Base-by-base conservation (phyloP, 768 basidiomycete species). In the Dacryopinax spathularia region DNA sequence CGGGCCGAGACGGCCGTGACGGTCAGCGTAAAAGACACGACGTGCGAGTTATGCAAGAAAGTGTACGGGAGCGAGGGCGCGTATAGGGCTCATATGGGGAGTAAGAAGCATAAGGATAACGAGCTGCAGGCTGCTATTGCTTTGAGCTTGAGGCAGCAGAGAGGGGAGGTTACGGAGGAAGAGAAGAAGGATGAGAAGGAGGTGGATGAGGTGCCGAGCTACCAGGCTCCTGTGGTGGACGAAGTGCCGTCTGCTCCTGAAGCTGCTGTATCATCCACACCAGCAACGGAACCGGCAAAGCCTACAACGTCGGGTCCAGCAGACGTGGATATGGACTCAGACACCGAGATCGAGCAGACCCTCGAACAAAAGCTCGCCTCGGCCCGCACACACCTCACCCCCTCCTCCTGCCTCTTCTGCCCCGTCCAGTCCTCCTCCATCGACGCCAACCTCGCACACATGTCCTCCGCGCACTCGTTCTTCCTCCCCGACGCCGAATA, bases 401-500 rank as follows among this genome's bases (percentile, higher is more conserved):
- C 83, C 12, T 75, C 78, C 34, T 77, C 85, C 56, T 99, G 95
- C 72, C 86, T 99, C 62, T 99, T 98, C 79, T 99, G 96, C 76
- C 64, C 82, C 4, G 67, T 77, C 33, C 72, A 77, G 16, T 76
- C 79, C 20, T 33, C 77, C 0, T 77, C 83, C 10, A 74, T 91
- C 34, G 78, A 84, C 18, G 82, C 79, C 3, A 91, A 86, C 69
- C 80, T 94, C 37, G 75, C 80, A 1, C 96, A 99, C 79, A 99
- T 99, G 96, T 84, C 88, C 37, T 72, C 74, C 60, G 73, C 73
- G 0, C 96, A 99, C 75, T 92, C 92, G 9, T 98, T 98, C 80
- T 96, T 95, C 79, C 80, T 99, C 66, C 96, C 96, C 44, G 94
- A 98, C 69, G 84, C 85, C 39, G 90, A 96, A 59, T 94, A 88